Percentiles rank a stretch among this genome's conserved stretches.
Conservation (phyloP, 108 stramenopile genomes). For the Skeletonema potamos region DNA sequence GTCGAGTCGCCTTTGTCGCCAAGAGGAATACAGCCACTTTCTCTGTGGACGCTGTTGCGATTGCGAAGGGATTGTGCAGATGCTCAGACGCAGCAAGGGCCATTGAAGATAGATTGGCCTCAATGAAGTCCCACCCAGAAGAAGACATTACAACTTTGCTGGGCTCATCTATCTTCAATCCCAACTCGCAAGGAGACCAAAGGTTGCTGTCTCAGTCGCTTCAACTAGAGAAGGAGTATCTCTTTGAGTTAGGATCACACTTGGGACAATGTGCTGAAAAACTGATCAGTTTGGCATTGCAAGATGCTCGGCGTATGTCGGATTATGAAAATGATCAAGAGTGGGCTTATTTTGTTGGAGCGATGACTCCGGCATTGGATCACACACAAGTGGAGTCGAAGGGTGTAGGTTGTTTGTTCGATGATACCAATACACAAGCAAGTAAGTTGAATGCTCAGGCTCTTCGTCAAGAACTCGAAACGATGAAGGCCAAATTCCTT, state of each 20-base stretch:
- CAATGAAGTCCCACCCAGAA: conserved; percentile 30
- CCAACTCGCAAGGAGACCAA: neutral
- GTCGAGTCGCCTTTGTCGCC: conserved; percentile 11
- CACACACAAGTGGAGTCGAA: conserved; percentile 38
- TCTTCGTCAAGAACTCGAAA: neutral
- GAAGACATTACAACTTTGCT: conserved; percentile 35
- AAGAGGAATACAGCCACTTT: conserved; percentile 12
- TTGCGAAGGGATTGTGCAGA: conserved; percentile 40
- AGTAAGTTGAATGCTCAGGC: neutral
- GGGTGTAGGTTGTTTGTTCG: conserved; percentile 1
- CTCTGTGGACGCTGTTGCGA: conserved; percentile 31
- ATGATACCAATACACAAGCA: neutral
- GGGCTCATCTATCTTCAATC: conserved; percentile 12
- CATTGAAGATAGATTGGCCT: conserved; percentile 21
- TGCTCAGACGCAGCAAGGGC: conserved; percentile 42
- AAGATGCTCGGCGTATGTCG: conserved; percentile 28
- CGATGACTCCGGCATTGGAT: conserved; percentile 33
- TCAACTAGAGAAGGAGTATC: conserved; percentile 23
- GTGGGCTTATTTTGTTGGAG: conserved; percentile 33
- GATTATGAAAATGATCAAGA: conserved; percentile 2
- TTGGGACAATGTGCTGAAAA: conserved; percentile 35
- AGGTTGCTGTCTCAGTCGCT: conserved; percentile 1
- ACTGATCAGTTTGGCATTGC: conserved; percentile 27
- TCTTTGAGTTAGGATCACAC: conserved; percentile 12
- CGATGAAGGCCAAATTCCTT: neutral